These are phyloP conservation scores for Tolypocladium cylindrosporum DNA, from an alignment of 2,329 filamentous ascomycete species.

Conservation along the genomic window DNA sequence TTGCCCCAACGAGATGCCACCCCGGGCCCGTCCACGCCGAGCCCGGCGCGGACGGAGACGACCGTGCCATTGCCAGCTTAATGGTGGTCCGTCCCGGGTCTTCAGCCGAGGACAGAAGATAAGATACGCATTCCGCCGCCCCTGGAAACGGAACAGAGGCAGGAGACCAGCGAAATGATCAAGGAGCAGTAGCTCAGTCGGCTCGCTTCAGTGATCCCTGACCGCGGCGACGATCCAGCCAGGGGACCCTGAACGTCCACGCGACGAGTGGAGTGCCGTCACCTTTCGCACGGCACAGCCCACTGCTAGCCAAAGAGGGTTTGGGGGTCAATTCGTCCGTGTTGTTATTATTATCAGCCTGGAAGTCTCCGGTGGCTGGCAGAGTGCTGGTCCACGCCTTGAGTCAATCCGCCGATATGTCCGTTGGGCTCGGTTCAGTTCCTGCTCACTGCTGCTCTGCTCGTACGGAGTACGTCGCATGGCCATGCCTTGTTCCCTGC, in stretches of 20 bases:
- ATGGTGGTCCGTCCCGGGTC: not conserved
- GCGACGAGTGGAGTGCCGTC: conserved; percentile 1
- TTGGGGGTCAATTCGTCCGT: not conserved
- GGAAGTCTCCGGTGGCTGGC: not conserved
- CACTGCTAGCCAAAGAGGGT: not conserved
- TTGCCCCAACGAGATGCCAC: not conserved
- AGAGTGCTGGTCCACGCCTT: not conserved
- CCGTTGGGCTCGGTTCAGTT: not conserved
- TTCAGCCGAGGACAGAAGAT: not conserved
- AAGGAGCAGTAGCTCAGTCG: conserved; percentile 1
- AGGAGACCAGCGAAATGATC: not conserved
- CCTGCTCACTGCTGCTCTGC: not conserved
- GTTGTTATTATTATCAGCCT: not conserved
- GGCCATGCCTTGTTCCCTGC: not conserved
- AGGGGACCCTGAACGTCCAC: not conserved
- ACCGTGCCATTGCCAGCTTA: not conserved
- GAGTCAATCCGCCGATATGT: not conserved
- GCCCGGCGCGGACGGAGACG: not conserved
- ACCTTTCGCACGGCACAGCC: not conserved
- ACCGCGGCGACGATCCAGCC: not conserved
- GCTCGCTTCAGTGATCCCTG: not conserved
- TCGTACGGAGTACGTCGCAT: not conserved
- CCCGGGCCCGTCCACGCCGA: not conserved
- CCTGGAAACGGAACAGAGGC: too few relatives aligned
- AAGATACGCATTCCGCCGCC: not conserved